Conservation (phyloP, 768 basidiomycete species). For the Steccherinum ochraceum region DNA sequence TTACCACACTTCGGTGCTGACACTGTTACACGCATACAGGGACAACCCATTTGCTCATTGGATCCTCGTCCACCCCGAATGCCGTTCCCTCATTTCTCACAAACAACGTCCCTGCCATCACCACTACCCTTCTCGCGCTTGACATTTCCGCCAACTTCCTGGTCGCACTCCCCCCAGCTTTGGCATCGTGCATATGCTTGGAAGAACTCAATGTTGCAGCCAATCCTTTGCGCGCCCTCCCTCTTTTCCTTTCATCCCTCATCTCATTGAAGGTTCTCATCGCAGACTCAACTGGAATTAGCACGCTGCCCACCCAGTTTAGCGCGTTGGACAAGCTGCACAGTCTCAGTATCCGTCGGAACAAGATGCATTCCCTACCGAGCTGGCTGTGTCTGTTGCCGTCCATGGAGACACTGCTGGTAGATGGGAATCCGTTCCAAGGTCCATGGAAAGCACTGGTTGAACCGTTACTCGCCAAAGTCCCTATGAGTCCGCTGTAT, state of each 20-base stretch:
- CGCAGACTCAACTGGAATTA: slow-evolving; percentile 85
- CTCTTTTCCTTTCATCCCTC: slow-evolving; percentile 77
- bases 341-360: slow-evolving; percentile 83
- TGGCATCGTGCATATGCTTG: slow-evolving; percentile 73
- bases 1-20: background rate
- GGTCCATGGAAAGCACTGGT: slow-evolving; percentile 89
- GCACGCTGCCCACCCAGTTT: slow-evolving; percentile 68
- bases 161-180: slow-evolving; percentile 72
- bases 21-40: slow-evolving; percentile 37
- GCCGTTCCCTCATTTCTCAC: slow-evolving; percentile 73
- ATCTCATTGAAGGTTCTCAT: slow-evolving; percentile 79
- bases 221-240: slow-evolving; percentile 90
- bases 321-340: slow-evolving; percentile 73
- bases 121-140: slow-evolving; percentile 76
- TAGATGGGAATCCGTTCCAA: slow-evolving; percentile 96
- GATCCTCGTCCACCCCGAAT: slow-evolving; percentile 73
- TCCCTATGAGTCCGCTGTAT: slow-evolving; percentile 53
- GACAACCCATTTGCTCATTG: slow-evolving; percentile 89
- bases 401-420: slow-evolving; percentile 74
- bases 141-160: slow-evolving; percentile 91
- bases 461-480: slow-evolving; percentile 70
- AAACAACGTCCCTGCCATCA: slow-evolving; percentile 62
- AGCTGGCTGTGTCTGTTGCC: slow-evolving; percentile 91
- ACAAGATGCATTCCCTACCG: slow-evolving; percentile 85
- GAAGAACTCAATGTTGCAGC: slow-evolving; percentile 93